A percentile compares a stretch with the other conserved stretches of the same genome.
These are phyloP conservation scores for Saccharomyces hybrid DNA, from an alignment of 1,139 yeast genomes.

Conservation along the genomic window DNA sequence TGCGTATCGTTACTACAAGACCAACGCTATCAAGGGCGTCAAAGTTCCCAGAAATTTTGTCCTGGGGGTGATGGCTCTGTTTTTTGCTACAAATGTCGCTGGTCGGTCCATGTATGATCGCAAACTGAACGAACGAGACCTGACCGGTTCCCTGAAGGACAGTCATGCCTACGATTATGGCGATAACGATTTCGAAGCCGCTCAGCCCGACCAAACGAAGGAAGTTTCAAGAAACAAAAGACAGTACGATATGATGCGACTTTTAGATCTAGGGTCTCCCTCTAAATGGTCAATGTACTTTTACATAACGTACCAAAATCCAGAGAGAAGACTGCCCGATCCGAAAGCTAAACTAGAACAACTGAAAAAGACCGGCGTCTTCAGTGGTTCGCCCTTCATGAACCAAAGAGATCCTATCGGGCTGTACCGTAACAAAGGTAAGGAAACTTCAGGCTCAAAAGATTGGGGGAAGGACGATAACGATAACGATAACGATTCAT, in stretches of 20 bases:
- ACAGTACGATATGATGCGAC: conserved; percentile 32
- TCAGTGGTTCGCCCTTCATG: conserved; percentile 14
- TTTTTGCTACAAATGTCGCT: conserved; percentile 27
- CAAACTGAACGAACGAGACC: conserved; percentile 25
- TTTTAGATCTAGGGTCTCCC: conserved; percentile 30
- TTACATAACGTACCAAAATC: conserved; percentile 32
- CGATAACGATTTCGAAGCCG: conserved; percentile 8
- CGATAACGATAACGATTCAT: conserved; percentile 5
- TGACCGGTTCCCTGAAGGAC: conserved; percentile 11
- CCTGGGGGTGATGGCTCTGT: conserved; percentile 31
- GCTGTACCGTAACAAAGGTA: conserved; percentile 25
- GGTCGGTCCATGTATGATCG: conserved; percentile 25
- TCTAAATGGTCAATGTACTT: conserved; percentile 35
- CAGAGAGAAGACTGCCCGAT: conserved; percentile 34
- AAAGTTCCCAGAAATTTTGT: conserved; percentile 31
- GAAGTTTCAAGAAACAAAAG: conserved; percentile 16
- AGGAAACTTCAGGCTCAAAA: not conserved
- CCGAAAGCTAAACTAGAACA: conserved; percentile 31
- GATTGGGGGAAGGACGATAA: not conserved
- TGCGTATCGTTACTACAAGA: conserved; percentile 24
- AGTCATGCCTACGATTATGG: conserved; percentile 8
- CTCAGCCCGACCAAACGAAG: conserved; percentile 3
- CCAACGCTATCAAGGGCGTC: conserved; percentile 31
- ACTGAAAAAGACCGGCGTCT: conserved; percentile 15
- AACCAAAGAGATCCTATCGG: conserved; percentile 34